Conservation (phyloP, 139 green algal species). For the Chlamydomonas incerta region DNA sequence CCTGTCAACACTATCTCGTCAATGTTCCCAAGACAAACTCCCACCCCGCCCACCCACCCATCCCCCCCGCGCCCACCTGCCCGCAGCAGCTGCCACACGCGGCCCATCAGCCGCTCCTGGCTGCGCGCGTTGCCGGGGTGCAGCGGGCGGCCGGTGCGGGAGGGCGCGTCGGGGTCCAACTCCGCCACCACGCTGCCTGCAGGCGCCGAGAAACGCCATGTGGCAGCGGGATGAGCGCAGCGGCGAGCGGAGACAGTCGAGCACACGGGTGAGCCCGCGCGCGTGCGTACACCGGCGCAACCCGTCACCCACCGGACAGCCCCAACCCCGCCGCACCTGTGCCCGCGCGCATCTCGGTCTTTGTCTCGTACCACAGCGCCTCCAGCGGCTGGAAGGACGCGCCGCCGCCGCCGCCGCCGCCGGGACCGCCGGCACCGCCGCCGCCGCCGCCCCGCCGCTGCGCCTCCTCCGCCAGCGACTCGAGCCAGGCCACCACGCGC, state of each 20-base stretch:
- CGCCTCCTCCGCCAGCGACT: constrained; percentile 64
- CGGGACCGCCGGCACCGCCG: too few species aligned
- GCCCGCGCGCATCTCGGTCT: constrained; percentile 18
- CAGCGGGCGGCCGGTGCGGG: constrained; percentile 53
- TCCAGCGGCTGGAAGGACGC: constrained; percentile 61
- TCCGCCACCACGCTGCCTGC: constrained; percentile 51
- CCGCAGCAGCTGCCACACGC: constrained; percentile 80
- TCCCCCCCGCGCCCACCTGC: too few species aligned
- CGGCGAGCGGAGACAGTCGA: too few species aligned
- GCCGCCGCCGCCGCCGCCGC: background rate
- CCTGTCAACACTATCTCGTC: too few species aligned
- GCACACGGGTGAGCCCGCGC: background rate
- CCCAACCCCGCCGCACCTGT: too few species aligned
- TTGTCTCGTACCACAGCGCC: constrained; percentile 79
- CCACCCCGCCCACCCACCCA: too few species aligned
- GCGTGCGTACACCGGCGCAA: background rate
- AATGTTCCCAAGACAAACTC: too few species aligned
- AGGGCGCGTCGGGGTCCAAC: constrained; percentile 84
- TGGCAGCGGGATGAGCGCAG: too few species aligned
- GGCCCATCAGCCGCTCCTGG: constrained; percentile 67
- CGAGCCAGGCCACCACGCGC: constrained; percentile 77
- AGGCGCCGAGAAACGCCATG: too few species aligned
- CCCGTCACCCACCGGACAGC: too few species aligned
- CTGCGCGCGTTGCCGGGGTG: constrained; percentile 61
- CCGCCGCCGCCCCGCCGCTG: background rate